A percentile compares a stretch with the other conserved stretches of the same genome.
Conservation (phyloP, 2,329 filamentous ascomycete genomes). For the Stemphylium beticola region DNA sequence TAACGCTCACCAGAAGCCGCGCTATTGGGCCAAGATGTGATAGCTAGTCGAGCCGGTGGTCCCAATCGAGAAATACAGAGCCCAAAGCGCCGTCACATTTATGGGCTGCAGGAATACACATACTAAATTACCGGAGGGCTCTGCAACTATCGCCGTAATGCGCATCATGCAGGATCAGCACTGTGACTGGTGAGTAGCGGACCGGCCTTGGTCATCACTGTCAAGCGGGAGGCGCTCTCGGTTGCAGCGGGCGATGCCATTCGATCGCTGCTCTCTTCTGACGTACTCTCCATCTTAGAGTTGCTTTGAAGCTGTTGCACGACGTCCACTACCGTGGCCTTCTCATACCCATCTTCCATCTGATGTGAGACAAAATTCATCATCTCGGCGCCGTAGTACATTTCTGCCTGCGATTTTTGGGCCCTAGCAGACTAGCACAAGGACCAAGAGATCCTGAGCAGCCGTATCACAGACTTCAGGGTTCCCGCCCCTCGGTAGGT, state of each 20-base stretch:
- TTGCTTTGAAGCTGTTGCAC: constrained; percentile 18
- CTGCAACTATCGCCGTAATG: constrained; percentile 19
- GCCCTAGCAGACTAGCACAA: constrained; percentile 14
- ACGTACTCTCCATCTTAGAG: constrained; percentile 11
- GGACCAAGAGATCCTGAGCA: constrained; percentile 16
- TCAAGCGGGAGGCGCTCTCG: constrained; percentile 42
- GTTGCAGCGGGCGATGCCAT: constrained; percentile 41
- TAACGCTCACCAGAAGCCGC: constrained; percentile 42
- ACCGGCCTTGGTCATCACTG: constrained; percentile 24
- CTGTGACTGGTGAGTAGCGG: constrained; percentile 37
- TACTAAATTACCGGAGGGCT: constrained; percentile 25
- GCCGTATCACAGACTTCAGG: constrained; percentile 37
- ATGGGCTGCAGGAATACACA: constrained; percentile 31
- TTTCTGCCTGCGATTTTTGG: constrained; percentile 5
- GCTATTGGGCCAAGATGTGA: constrained; percentile 51
- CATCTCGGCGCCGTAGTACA: constrained; percentile 8
- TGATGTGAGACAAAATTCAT: constrained; percentile 23
- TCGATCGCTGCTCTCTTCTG: constrained; percentile 24
- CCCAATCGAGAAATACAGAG: constrained; percentile 30
- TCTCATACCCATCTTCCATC: constrained; percentile 13
- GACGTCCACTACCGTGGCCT: constrained; percentile 9
- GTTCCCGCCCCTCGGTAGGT: constrained; percentile 14
- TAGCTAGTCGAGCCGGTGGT: constrained; percentile 35
- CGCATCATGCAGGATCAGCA: constrained; percentile 28
- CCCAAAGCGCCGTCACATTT: constrained; percentile 35